Conservation (phyloP, 2,329 filamentous ascomycete genomes). For the Dothideomycetes sp. region DNA sequence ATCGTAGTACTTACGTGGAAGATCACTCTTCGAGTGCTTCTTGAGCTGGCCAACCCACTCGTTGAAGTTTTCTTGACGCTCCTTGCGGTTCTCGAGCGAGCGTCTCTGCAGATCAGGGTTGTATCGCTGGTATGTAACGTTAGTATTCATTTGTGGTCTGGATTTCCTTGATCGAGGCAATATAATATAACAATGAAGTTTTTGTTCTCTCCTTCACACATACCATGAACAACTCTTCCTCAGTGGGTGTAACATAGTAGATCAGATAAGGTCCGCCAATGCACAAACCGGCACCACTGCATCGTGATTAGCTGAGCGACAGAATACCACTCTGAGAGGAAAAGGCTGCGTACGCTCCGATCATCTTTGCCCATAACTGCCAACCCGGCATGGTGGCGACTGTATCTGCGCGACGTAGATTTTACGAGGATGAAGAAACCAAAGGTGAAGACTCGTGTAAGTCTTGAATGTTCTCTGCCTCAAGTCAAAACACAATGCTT, state of each 20-base stretch:
- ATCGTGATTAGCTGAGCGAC: neutral
- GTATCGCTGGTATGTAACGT: conserved; percentile 52
- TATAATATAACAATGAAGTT: too few relatives aligned
- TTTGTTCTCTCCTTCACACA: too few relatives aligned
- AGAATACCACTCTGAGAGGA: conserved; percentile 13
- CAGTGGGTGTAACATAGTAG: conserved; percentile 68
- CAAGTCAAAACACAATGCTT: too few relatives aligned
- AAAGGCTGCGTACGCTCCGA: conserved; percentile 49
- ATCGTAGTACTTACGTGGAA: conserved; percentile 59
- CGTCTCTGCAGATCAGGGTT: conserved; percentile 89
- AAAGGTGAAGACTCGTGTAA: too few relatives aligned
- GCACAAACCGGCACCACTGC: conserved; percentile 60
- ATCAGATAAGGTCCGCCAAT: conserved; percentile 82
- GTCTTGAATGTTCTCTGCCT: too few relatives aligned
- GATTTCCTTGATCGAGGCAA: too few relatives aligned
- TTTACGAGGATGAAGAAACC: neutral
- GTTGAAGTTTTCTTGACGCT: conserved; percentile 77
- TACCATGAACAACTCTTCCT: conserved; percentile 79
- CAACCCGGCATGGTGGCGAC: conserved; percentile 34
- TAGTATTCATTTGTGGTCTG: too few relatives aligned
- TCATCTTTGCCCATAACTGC: conserved; percentile 57
- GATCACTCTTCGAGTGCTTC: conserved; percentile 82
- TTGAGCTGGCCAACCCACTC: conserved; percentile 77
- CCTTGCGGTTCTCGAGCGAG: conserved; percentile 68
- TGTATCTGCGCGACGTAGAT: neutral